These are phyloP conservation scores for Botrytis medusae DNA, from an alignment of 2,329 filamentous ascomycete genomes.

Conservation along the genomic window DNA sequence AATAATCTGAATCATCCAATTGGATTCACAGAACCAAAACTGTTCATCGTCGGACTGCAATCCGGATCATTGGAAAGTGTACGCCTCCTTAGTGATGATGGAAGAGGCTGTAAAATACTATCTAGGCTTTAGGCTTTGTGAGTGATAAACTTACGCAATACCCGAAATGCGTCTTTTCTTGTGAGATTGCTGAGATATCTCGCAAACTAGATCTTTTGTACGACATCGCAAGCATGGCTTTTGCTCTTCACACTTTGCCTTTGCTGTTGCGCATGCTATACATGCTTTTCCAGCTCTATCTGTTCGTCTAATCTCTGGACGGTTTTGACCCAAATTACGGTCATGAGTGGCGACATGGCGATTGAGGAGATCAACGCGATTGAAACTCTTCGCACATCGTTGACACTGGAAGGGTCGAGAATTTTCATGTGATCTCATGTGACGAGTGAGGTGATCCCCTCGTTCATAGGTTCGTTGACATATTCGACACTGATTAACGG, in stretches of 20 bases:
- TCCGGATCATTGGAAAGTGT: neutral
- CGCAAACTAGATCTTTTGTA: slow-evolving; percentile 26
- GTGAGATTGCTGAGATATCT: neutral
- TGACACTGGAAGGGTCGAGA: slow-evolving; percentile 28
- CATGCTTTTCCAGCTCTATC: slow-evolving; percentile 29
- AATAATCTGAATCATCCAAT: neutral
- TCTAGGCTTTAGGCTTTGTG: neutral
- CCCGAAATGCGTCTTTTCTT: neutral
- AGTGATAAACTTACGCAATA: neutral
- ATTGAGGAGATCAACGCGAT: slow-evolving; percentile 23
- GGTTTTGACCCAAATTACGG: slow-evolving; percentile 15
- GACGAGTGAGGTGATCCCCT: slow-evolving; percentile 25
- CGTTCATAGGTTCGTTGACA: slow-evolving; percentile 30
- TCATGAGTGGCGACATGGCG: slow-evolving; percentile 29
- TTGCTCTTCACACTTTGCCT: slow-evolving; percentile 30
- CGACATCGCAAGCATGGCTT: slow-evolving; percentile 30
- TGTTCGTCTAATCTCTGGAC: slow-evolving; percentile 1
- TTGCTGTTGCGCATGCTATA: slow-evolving; percentile 27
- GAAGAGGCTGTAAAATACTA: neutral
- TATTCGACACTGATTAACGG: slow-evolving; percentile 26
- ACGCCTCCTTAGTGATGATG: neutral
- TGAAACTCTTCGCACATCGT: slow-evolving; percentile 28
- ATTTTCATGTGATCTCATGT: slow-evolving; percentile 33
- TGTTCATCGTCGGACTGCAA: neutral
- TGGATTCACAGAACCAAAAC: neutral